Base-by-base conservation (phyloP, 192 early-diverging fungal species). In the Gamsiella multidivaricata region DNA sequence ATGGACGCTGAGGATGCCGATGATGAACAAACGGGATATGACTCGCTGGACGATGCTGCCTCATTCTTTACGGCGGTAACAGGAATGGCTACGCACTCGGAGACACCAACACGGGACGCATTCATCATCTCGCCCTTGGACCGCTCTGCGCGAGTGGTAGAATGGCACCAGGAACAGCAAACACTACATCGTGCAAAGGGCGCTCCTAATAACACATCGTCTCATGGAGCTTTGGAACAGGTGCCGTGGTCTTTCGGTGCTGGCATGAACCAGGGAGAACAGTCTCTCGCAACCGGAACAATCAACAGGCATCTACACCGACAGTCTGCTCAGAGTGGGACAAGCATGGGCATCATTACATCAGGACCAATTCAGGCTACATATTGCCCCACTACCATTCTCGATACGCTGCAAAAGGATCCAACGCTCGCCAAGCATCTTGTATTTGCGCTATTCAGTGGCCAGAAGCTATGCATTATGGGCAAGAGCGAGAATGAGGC, bases 151-250 rank as follows among this genome's bases (percentile, higher is more conserved):
- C 50, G 74, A 28, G 74, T 78, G 5, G 74, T 53, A 9, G 74
- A 78, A 39, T 78, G 74, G 74, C 74, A 78, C 41, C 74, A 78
- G 29, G 74, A 78, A 31, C 74, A 78, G 26, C 74, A 78, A 29
- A 69, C 59, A 3, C 45, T 78, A 2, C 74, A 78, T 63, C 65
- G 55, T 18, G 65, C 74, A 9, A 78, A 78, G n/a, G 65, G 46
- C 39, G 33, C 11, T 9, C 22, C 41, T 3, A 37, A 2, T n/a
- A 18, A 25, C 15, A 20, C 52, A 47, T 22, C 52, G 22, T 26
- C 55, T 51, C 61, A 53, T 11, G 70, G 52, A 8, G 14, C 37
- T 17, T 42, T 17, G 1, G 63, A 65, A 23, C 74, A 78, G 18
- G 37, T 53, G 15, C 74, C 54, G 4, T 78, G 74, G 74, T 20